A percentile compares a stretch with the other conserved stretches of the same genome.
Conservation (phyloP, 2,329 filamentous ascomycete species). For the Dactylella cylindrospora region DNA sequence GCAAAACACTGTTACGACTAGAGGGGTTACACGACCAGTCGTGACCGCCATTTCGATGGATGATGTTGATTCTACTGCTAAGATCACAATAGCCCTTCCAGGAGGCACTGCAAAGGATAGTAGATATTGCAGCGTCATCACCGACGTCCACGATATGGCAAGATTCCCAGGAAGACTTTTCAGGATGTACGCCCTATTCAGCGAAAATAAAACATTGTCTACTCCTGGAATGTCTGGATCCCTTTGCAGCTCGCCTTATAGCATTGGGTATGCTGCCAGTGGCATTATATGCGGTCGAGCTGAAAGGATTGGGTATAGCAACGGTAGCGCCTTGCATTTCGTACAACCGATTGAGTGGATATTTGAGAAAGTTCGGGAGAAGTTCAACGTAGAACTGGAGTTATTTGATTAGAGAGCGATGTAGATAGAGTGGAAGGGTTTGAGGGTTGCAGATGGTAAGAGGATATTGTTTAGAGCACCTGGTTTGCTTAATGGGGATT, state of each 20-base stretch:
- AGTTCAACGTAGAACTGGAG: constrained; percentile 26
- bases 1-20: constrained; percentile 12
- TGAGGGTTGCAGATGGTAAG: background rate
- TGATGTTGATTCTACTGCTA: constrained; percentile 15
- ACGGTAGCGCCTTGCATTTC: constrained; percentile 25
- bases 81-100: constrained; percentile 11
- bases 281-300: constrained; percentile 22
- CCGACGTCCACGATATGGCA: constrained; percentile 22
- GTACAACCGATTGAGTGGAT: constrained; percentile 36
- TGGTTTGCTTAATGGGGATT: no score
- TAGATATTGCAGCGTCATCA: constrained; percentile 21
- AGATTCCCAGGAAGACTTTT: constrained; percentile 32
- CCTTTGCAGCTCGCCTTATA: constrained; percentile 20
- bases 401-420: background rate
- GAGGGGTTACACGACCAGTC: constrained; percentile 10
- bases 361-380: constrained; percentile 14
- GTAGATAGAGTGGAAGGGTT: background rate
- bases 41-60: background rate
- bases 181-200: constrained; percentile 31
- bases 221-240: constrained; percentile 26
- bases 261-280: constrained; percentile 6
- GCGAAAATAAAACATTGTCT: constrained; percentile 15
- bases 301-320: constrained; percentile 10
- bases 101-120: constrained; percentile 19
- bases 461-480: constrained; percentile 6